Conservation (phyloP, 768 basidiomycete species). For the Infundibulicybe gibba region DNA sequence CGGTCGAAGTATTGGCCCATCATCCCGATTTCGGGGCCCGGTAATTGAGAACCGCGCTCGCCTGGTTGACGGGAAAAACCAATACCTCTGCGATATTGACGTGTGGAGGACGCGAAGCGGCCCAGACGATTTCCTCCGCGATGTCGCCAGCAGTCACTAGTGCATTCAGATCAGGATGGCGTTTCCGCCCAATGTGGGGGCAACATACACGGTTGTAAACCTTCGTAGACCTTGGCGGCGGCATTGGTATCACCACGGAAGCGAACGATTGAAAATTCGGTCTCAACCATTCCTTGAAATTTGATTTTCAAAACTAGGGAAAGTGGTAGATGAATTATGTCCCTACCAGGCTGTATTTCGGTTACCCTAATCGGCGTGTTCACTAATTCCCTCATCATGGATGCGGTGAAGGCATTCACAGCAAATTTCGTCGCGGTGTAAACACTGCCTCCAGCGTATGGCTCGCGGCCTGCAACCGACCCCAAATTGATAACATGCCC, state of each 20-base stretch:
- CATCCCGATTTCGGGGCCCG: conserved; percentile 33
- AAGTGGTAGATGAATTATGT: conserved; percentile 1
- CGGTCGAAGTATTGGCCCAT: conserved; percentile 9
- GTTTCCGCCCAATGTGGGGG: too few relatives aligned
- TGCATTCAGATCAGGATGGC: background rate
- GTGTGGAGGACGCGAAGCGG: conserved; percentile 85
- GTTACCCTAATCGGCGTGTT: conserved; percentile 91
- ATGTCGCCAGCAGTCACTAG: conserved; percentile 82
- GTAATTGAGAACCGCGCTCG: conserved; percentile 61
- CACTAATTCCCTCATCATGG: conserved; percentile 83
- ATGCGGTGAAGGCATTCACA: conserved; percentile 81
- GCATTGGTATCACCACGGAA: conserved; percentile 80
- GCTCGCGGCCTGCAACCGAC: conserved; percentile 83
- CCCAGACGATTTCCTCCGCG: conserved; percentile 98
- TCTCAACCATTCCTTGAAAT: conserved; percentile 73
- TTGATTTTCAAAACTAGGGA: conserved; percentile 3
- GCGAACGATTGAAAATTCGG: conserved; percentile 89
- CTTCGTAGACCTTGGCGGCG: conserved; percentile 90
- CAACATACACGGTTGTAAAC: conserved; percentile 78
- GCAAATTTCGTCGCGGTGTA: conserved; percentile 92
- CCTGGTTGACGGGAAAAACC: conserved; percentile 80
- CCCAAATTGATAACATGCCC: conserved; percentile 96
- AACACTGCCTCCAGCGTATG: conserved; percentile 89
- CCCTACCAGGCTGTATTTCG: conserved; percentile 86
- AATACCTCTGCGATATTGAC: conserved; percentile 86